phyloP scores from a whole-genome alignment of 768 basidiomycete species.

The Mycena haematopus region DNA sequence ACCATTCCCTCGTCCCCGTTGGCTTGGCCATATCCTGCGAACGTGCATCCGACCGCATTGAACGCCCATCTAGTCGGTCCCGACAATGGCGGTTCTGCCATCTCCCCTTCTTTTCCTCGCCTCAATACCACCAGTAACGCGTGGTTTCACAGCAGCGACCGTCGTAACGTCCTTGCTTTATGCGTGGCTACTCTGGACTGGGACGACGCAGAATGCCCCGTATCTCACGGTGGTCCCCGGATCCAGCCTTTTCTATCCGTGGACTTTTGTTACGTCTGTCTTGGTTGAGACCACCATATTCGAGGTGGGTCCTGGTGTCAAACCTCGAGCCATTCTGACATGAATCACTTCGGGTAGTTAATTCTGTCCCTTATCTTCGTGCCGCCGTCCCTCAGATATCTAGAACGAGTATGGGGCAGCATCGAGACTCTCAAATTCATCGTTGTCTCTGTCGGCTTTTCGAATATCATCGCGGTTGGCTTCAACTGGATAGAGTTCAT shows the following conservation, averaged over 20 bases:
- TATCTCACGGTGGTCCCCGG: constrained; percentile 87
- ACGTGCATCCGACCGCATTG: constrained; percentile 31
- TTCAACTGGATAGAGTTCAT: constrained; percentile 90
- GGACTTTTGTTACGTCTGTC: constrained; percentile 91
- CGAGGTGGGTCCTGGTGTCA: constrained; percentile 65
- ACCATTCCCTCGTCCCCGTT: constrained; percentile 1
- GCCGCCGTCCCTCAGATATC: constrained; percentile 84
- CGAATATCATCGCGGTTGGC: constrained; percentile 88
- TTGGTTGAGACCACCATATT: constrained; percentile 84
- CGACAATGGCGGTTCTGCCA: constrained; percentile 74
- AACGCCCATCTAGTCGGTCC: constrained; percentile 3
- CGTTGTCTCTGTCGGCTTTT: constrained; percentile 73
- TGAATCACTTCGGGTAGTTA: constrained; percentile 58
- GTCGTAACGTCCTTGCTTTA: constrained; percentile 63
- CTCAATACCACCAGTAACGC: constrained; percentile 82
- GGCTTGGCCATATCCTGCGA: background rate
- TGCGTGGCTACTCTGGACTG: constrained; percentile 69
- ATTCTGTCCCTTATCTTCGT: constrained; percentile 77
- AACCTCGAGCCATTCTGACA: constrained; percentile 9
- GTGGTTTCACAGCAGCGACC: constrained; percentile 70
- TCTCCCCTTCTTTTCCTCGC: constrained; percentile 72
- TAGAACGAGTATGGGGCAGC: constrained; percentile 95
- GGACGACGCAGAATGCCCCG: constrained; percentile 48
- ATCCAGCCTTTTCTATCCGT: constrained; percentile 82
- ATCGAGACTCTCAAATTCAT: constrained; percentile 88